Conservation (phyloP, 208 protist species). For the Trypanosoma mega region DNA sequence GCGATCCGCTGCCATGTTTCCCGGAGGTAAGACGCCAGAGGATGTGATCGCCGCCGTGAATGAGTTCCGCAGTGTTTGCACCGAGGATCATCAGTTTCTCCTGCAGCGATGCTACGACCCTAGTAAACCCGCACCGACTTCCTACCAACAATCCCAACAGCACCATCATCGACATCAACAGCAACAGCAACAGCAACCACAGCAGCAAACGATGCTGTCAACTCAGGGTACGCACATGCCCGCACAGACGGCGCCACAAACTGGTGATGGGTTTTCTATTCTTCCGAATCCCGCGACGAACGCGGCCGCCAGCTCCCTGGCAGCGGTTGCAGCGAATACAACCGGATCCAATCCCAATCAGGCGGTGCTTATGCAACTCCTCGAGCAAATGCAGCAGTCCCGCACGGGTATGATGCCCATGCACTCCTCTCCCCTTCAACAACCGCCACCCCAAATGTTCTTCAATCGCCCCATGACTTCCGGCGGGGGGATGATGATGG, state of each 20-base stretch:
- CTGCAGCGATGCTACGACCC: conserved; percentile 76
- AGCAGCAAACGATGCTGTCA: neutral
- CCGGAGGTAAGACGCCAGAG: conserved; percentile 68
- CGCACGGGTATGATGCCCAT: conserved; percentile 7
- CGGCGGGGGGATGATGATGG: conserved; percentile 1
- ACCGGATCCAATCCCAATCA: conserved; percentile 13
- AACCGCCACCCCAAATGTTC: too few relatives aligned
- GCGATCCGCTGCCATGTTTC: conserved; percentile 43
- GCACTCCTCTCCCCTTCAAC: conserved; percentile 20
- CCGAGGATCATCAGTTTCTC: conserved; percentile 58
- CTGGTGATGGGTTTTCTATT: conserved; percentile 11
- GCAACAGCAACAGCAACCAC: conserved; percentile 25
- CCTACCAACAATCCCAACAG: conserved; percentile 24
- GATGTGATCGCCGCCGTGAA: conserved; percentile 75
- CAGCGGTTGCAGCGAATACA: too few relatives aligned
- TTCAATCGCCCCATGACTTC: conserved; percentile 23
- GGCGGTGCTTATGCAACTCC: conserved; percentile 16
- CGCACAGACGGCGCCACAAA: neutral
- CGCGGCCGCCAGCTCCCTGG: neutral
- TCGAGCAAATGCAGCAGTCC: conserved; percentile 22
- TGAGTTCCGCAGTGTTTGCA: conserved; percentile 74
- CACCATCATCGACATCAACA: conserved; percentile 23
- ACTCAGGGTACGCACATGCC: neutral
- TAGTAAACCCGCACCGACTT: conserved; percentile 27
- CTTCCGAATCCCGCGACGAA: conserved; percentile 2